These are phyloP conservation scores for Moniliophthora roreri DNA, from an alignment of 1,284 basidiomycete genomes.

Conservation along the genomic window DNA sequence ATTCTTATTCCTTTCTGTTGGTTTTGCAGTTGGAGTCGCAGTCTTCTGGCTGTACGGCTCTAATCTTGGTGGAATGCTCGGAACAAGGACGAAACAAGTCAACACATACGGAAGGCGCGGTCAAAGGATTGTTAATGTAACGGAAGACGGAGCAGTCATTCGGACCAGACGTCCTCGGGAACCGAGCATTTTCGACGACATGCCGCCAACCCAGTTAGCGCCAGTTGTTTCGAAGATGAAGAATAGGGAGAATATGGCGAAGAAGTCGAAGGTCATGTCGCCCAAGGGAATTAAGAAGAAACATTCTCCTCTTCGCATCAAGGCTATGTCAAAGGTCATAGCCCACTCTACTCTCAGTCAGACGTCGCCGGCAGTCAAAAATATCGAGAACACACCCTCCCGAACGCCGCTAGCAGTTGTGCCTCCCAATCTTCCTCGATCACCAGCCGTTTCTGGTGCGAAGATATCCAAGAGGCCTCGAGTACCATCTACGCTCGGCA, in stretches of 20 bases:
- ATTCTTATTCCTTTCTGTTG: constrained; percentile 14
- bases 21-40: constrained; percentile 10
- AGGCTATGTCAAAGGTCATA: constrained; percentile 16
- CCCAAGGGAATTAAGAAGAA: constrained; percentile 37
- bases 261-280: constrained; percentile 6
- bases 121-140: constrained; percentile 59
- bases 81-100: constrained; percentile 66
- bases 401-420: constrained; percentile 43
- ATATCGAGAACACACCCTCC: constrained; percentile 24
- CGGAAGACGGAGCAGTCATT: constrained; percentile 27
- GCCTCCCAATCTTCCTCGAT: constrained; percentile 40
- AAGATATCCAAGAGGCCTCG: constrained; percentile 25
- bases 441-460: constrained; percentile 31
- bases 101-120: constrained; percentile 67
- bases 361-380: constrained; percentile 14
- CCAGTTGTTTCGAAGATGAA: constrained; percentile 45
- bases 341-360: constrained; percentile 18
- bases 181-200: constrained; percentile 40
- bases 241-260: constrained; percentile 39
- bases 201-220: constrained; percentile 32
- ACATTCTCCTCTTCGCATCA: constrained; percentile 25
- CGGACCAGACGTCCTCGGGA: constrained; percentile 14
- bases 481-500: constrained; percentile 25
- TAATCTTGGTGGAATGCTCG: constrained; percentile 37
- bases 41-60: constrained; percentile 9